These are phyloP conservation scores for Wallacemonas sp. DNA, from an alignment of 208 protist species.

Conservation along the genomic window DNA sequence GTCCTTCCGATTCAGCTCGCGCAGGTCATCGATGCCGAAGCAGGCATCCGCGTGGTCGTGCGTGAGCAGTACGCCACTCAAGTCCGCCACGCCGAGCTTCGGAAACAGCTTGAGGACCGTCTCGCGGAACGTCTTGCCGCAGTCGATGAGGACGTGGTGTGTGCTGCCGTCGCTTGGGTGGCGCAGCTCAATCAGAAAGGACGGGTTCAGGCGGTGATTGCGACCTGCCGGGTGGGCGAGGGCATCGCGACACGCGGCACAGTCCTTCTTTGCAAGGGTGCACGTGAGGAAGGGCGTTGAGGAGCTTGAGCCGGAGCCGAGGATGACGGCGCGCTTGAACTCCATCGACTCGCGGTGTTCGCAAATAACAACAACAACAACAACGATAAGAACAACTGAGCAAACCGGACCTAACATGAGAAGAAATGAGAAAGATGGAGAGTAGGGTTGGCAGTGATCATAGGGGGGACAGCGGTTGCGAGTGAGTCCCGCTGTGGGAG, in stretches of 20 bases:
- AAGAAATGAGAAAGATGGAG: too few species aligned
- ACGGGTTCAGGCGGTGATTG: constrained; percentile 59
- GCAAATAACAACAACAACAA: too few species aligned
- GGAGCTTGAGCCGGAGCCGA: constrained; percentile 58
- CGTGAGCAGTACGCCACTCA: constrained; percentile 73
- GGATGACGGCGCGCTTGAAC: constrained; percentile 48
- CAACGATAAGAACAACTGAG: background rate
- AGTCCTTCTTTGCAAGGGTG: constrained; percentile 26
- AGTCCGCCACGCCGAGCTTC: constrained; percentile 25
- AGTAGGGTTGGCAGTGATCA: too few species aligned
- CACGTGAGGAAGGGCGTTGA: constrained; percentile 55
- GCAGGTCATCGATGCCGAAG: constrained; percentile 75
- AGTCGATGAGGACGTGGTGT: constrained; percentile 70
- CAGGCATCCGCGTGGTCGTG: constrained; percentile 78
- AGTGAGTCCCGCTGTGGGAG: too few species aligned
- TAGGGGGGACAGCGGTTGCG: too few species aligned
- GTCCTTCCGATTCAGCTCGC: constrained; percentile 53
- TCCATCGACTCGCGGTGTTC: constrained; percentile 30
- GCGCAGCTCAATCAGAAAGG: constrained; percentile 51
- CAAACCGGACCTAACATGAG: too few species aligned
- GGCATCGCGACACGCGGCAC: constrained; percentile 44
- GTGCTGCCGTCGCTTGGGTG: constrained; percentile 43
- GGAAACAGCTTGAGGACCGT: constrained; percentile 55
- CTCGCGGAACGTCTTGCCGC: constrained; percentile 77
- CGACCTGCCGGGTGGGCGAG: constrained; percentile 11